Base-by-base conservation (phyloP, 345 rosid species). In the Linum lewisii region DNA sequence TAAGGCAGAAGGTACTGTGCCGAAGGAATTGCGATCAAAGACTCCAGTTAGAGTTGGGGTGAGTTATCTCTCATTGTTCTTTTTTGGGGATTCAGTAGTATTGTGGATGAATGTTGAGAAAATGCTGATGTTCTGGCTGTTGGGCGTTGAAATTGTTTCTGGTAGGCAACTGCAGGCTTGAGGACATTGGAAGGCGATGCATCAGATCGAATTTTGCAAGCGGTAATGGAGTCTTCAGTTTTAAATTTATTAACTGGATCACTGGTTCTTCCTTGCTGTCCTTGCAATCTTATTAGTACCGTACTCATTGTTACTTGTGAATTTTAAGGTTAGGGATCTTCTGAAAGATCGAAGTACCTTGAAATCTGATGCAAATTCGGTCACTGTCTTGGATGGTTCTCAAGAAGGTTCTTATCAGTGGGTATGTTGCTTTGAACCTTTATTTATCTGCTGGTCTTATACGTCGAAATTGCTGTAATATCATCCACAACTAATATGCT, bases 1-100 rank as follows among this genome's bases (percentile, higher is more conserved):
- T 73, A 79, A 77, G 69, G 99, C 97, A n/a, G 85, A 85, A 74
- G 62, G 82, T 62, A 87, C 76, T 69, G 99, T 93, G 63, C 97
- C 95, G 23, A 80, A 73, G n/a, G 81, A 79, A 51, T 61, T 87
- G 79, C 78, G 91, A 38, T 62, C 84, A 6, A 82, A 73, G 76
- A 93, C 97, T n/a, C 95, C 94, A n/a, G 97, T 89, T 60, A 83
- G 95, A 84, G 95, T 93, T 57, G 97, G 99, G 87, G 99, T 93
- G 67, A 36, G 88, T 70, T 53, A 23, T 54, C 60, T 53, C 57
- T 49, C 18, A 29, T 60, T 11, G 47, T 58, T 42, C 45, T 26
- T 6, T 65, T n/a, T 14, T 26, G 18, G 32, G 16, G 49, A 21
- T 21, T 24, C 56, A 45, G 67, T 66, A 55, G 3, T 38, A 32